Conservation (phyloP, 2,329 filamentous ascomycete species). For the Coleophoma crateriformis region DNA sequence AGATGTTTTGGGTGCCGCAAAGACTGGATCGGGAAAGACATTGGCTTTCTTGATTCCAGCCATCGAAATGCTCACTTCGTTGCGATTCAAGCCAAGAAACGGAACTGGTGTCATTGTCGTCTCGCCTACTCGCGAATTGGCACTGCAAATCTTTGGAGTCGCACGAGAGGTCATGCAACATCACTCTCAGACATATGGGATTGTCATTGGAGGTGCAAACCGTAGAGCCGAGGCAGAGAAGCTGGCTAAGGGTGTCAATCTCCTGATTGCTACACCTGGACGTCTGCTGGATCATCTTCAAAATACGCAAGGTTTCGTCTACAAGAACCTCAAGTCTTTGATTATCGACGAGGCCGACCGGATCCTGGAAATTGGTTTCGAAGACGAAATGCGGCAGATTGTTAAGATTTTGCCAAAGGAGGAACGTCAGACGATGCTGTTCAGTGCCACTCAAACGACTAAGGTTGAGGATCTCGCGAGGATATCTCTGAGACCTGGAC, state of each 20-base stretch:
- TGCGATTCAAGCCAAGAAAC: slow-evolving; percentile 93
- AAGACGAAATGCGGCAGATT: slow-evolving; percentile 96
- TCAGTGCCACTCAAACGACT: slow-evolving; percentile 96
- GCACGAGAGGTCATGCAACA: slow-evolving; percentile 87
- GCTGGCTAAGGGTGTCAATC: slow-evolving; percentile 87
- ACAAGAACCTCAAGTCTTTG: slow-evolving; percentile 88
- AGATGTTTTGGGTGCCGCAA: slow-evolving; percentile 91
- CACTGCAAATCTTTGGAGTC: slow-evolving; percentile 93
- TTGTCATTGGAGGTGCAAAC: slow-evolving; percentile 94
- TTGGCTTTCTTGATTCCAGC: slow-evolving; percentile 91
- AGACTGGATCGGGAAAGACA: slow-evolving; percentile 95
- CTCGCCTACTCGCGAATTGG: slow-evolving; percentile 88
- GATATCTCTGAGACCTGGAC: slow-evolving; percentile 85
- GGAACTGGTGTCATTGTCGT: slow-evolving; percentile 89
- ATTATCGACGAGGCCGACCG: slow-evolving; percentile 97
- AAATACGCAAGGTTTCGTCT: slow-evolving; percentile 83
- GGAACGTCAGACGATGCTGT: slow-evolving; percentile 92
- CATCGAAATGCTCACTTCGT: slow-evolving; percentile 83
- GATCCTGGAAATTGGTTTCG: slow-evolving; percentile 95
- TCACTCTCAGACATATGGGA: slow-evolving; percentile 93
- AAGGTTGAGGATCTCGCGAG: slow-evolving; percentile 96
- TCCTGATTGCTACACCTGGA: slow-evolving; percentile 90
- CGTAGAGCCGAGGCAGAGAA: slow-evolving; percentile 88
- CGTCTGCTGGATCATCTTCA: slow-evolving; percentile 89
- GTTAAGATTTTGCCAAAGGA: slow-evolving; percentile 88